Conservation (phyloP, 176 grass and related monocot genomes). For the Zoysia japonica region DNA sequence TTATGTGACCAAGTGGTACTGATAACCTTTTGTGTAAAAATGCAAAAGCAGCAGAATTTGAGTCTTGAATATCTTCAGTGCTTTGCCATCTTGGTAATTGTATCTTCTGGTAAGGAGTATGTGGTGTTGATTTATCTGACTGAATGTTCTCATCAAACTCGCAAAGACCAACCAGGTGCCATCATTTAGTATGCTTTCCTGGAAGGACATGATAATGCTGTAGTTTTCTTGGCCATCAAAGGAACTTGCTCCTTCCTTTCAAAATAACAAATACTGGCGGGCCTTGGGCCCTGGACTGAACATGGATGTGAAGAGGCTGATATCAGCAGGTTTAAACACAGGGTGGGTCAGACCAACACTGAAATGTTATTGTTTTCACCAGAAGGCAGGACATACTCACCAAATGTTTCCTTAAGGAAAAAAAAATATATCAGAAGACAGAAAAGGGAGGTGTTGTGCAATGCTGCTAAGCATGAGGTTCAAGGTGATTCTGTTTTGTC, state of each 20-base stretch:
- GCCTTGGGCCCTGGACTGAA: conserved; percentile 34
- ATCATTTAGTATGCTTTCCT: conserved; percentile 19
- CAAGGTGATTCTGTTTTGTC: conserved; percentile 42
- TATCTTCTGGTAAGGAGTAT: conserved; percentile 11
- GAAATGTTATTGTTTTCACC: conserved; percentile 30
- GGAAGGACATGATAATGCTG: conserved; percentile 12
- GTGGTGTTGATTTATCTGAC: conserved; percentile 24
- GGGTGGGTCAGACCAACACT: conserved; percentile 30
- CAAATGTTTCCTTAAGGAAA: background rate
- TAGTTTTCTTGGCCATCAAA: conserved; percentile 11
- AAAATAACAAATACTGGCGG: conserved; percentile 6
- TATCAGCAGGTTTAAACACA: conserved; percentile 22
- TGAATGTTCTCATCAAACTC: conserved; percentile 13
- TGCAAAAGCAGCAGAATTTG: conserved; percentile 8
- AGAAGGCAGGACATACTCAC: background rate
- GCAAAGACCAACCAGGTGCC: background rate
- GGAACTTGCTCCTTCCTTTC: conserved; percentile 22
- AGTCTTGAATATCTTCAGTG: conserved; percentile 1
- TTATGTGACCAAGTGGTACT: conserved; percentile 1
- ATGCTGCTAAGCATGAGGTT: background rate
- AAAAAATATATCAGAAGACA: background rate
- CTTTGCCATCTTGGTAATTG: background rate
- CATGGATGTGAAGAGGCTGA: conserved; percentile 33
- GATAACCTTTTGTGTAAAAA: conserved; percentile 10
- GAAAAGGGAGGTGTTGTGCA: background rate